These are phyloP conservation scores for Lactuca sativa DNA, from an alignment of 129 eudicot species.

Conservation along the genomic window DNA sequence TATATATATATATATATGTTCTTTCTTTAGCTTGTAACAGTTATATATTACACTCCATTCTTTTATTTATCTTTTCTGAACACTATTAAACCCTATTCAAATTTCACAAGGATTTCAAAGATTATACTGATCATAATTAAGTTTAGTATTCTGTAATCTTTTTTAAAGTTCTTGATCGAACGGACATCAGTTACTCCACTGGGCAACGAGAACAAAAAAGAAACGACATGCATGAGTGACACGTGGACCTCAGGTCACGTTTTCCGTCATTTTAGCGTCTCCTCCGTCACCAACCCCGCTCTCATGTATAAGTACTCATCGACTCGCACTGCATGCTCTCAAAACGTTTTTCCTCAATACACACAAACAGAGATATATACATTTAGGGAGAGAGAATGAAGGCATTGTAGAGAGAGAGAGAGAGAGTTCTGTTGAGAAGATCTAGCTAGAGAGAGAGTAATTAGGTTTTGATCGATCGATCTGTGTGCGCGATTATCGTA, in stretches of 20 bases:
- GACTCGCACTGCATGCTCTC: conserved; percentile 5
- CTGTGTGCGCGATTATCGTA: background rate
- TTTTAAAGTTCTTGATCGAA: background rate
- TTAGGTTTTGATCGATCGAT: background rate
- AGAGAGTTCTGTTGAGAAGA: background rate
- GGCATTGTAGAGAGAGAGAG: background rate
- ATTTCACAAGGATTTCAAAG: no score
- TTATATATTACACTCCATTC: no score
- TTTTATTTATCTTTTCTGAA: background rate
- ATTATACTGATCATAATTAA: no score
- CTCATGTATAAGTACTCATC: background rate
- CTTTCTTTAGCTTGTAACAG: background rate
- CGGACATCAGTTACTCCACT: background rate
- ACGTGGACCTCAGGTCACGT: conserved; percentile 5
- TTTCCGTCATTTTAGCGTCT: conserved; percentile 14
- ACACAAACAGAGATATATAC: background rate
- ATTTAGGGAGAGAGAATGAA: background rate
- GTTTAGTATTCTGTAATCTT: background rate
- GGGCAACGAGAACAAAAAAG: conserved; percentile 3
- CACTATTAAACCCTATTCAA: background rate
- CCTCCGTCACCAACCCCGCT: conserved; percentile 13
- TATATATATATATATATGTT: no score
- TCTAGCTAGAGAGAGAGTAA: background rate
- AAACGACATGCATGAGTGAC: conserved; percentile 11
- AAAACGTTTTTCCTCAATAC: background rate